Evolutionary conservation across 345 rosid genomes (phyloP), one percentile per base, ranked within the genome.

Genomic region (Acer campestre): DNA sequence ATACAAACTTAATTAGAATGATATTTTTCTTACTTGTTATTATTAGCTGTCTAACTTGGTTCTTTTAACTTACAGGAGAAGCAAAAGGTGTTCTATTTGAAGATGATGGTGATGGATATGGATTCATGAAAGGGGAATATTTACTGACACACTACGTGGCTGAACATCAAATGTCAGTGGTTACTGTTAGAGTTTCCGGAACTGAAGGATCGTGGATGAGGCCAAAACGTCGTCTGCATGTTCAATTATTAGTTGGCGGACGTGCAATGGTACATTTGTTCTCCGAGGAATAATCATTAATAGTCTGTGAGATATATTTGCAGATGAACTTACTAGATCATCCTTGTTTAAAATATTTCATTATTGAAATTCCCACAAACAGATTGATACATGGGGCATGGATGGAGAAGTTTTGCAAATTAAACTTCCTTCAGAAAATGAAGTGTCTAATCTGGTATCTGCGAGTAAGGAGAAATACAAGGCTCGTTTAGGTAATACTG

Each of bases 101-200:
- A 82, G 98, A 95, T 78, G 92, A 88, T 66, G 98, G 97, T 75
- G 98, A 95, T 85, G 97, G 98, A 71, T 92, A 89, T 86, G 95
- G 89, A 69, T 95, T 89, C 80, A 78, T 80, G 55, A 73, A 87
- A 66, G 95, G 98, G 76, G 76, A 80, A 76, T 93, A 80, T 84
- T 85, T 93, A 74, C 79, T 89, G 72, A 89, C 94, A 16, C 83
- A 89, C 74, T 93, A 90, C 78, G 77, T 80, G 46, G 98, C 97
- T 58, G 93, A 92, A 79, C 85, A 71, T 58, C 76, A 89, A 55
- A 83, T 86, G 70, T 89, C 95, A 22, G 79, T 80, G 51, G 95
- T 89, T 84, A 88, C 90, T 7, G 77, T 93, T 38, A 89, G 85
- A 75, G 82, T 95, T 78, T 84, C 85, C 11, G 79, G 84, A 81